Evolutionary conservation across 140 eudicot species (phyloP), one percentile per base, ranked within the genome.

Genomic region (Cichorium intybus): DNA sequence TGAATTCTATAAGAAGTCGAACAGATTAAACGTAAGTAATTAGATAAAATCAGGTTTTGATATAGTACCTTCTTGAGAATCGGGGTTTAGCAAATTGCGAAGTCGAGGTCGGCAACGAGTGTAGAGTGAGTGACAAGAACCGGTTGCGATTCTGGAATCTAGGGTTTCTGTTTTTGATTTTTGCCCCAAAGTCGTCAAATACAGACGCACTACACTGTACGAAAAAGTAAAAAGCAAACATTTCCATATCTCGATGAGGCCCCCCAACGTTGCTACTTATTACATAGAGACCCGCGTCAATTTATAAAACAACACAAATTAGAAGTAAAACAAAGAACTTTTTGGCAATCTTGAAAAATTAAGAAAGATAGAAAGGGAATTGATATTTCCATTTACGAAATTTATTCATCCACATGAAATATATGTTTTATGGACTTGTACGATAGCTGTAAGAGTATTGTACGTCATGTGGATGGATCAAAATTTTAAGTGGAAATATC

Each of bases 111-210:
- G 59, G 24, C 17, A 14, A n/a, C 46, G 15, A 41, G 48, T 41
- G 6, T 41, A 18, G 48, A 41, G 48, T 14, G 48, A 41, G 48
- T 14, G 48, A 2, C 34, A 24, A 14, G 43, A 29, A n/a, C 6
- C n/a, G 20, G 15, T 35, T 35, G 65, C 65, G 15, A 11, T 33
- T 34, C 10, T 37, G 28, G 64, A 59, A 59, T 34, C 41, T 59
- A 34, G 65, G 65, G 64, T 33, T 58, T 58, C 10, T 18, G 45
- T 8, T 56, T 58, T 18, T 10, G 18, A 56, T 28, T 15, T 56
- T 56, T 29, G 37, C 34, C 63, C 48, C 17, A 14, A 14, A 1
- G 23, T 37, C 59, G n/a, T 10, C 59, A 53, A 22, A 22, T 53
- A 1, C n/a, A 53, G 59, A 24, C 23, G 59, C 59, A 10, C 33